phyloP scores from a whole-genome alignment of 192 early-diverging fungal species.

The Coemansia sp. region DNA sequence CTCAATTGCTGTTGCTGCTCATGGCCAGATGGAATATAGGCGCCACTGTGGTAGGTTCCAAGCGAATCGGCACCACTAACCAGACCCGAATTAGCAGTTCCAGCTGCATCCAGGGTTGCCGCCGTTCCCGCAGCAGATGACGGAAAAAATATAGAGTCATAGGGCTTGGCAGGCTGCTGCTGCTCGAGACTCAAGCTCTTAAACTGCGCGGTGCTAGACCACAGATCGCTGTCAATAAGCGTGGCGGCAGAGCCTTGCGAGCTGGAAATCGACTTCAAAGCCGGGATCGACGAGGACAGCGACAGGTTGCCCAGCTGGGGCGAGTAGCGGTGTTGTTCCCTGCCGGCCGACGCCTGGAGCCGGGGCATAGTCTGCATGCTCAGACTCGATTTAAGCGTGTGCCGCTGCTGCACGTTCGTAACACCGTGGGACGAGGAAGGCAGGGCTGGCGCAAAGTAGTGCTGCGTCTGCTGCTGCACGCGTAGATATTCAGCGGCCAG shows the following conservation, averaged over 20 bases:
- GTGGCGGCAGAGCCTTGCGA: conserved; percentile 37
- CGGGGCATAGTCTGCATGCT: conserved; percentile 51
- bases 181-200: not conserved
- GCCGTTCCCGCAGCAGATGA: not conserved
- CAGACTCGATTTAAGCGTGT: conserved; percentile 38
- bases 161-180: conserved; percentile 2
- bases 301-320: not conserved
- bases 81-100: not conserved
- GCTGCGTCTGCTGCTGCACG: conserved; percentile 21
- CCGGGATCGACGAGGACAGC: conserved; percentile 1
- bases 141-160: conserved; percentile 46
- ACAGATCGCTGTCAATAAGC: conserved; percentile 48
- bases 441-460: conserved; percentile 8
- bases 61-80: conserved; percentile 4
- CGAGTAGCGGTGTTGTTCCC: conserved; percentile 21
- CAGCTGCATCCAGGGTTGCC: not conserved
- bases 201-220: conserved; percentile 22
- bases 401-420: conserved; percentile 4
- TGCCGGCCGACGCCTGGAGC: conserved; percentile 24
- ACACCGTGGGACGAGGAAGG: not conserved
- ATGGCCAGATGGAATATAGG: not conserved
- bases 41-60: conserved; percentile 17
- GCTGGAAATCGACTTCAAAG: conserved; percentile 3
- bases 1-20: conserved; percentile 39
- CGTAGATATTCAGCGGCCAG: not conserved